Conservation (phyloP, 179 eudicot genomes). For the Silene noctiflora region DNA sequence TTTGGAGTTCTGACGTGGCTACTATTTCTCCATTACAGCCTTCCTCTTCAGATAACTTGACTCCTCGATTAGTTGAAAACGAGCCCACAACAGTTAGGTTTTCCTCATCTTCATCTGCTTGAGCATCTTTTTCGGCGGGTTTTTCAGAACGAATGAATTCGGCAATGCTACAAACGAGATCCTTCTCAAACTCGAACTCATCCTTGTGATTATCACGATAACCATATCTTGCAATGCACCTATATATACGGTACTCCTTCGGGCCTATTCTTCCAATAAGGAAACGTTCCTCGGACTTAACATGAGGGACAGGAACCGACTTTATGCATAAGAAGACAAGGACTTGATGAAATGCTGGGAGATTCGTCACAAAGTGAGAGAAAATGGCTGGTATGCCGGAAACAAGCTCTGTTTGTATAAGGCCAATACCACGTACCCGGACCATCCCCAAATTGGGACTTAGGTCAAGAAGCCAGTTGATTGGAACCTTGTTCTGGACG, state of each 20-base stretch:
- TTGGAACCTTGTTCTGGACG: slow-evolving; percentile 68
- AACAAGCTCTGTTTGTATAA: slow-evolving; percentile 69
- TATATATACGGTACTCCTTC: slow-evolving; percentile 54
- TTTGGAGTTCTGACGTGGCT: slow-evolving; percentile 24
- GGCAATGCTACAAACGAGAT: slow-evolving; percentile 63
- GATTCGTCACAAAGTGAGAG: slow-evolving; percentile 83
- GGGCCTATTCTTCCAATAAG: slow-evolving; percentile 79
- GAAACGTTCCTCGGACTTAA: slow-evolving; percentile 48
- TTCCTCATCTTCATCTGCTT: slow-evolving; percentile 33
- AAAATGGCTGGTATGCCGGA: slow-evolving; percentile 84
- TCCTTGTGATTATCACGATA: slow-evolving; percentile 65
- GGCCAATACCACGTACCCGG: slow-evolving; percentile 81
- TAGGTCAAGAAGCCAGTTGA: slow-evolving; percentile 70
- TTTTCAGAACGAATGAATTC: slow-evolving; percentile 63
- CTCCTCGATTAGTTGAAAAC: slow-evolving; percentile 32
- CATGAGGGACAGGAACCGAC: slow-evolving; percentile 59
- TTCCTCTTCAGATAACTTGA: slow-evolving; percentile 38
- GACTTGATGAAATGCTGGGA: slow-evolving; percentile 88
- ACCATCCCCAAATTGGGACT: slow-evolving; percentile 72
- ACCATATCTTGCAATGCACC: slow-evolving; percentile 85
- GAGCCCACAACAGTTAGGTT: slow-evolving; percentile 43
- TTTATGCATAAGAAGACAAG: slow-evolving; percentile 70
- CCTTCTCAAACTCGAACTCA: slow-evolving; percentile 72
- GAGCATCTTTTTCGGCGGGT: slow-evolving; percentile 15
- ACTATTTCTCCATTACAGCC: slow-evolving; percentile 15